phyloP scores from a whole-genome alignment of 805 yeast genomes.

The Metschnikowia chrysomelidarum region DNA sequence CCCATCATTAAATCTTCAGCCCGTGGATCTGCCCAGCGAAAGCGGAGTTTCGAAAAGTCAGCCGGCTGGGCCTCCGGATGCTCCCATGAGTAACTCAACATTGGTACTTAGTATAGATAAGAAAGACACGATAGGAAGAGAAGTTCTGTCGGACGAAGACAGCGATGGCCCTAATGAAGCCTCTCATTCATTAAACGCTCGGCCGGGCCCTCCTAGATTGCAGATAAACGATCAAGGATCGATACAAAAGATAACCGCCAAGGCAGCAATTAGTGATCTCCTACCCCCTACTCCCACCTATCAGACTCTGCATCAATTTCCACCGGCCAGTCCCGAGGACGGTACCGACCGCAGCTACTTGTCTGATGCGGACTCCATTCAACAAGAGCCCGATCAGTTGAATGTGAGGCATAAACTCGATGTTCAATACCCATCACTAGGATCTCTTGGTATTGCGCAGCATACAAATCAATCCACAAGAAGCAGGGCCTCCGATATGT shows the following conservation, averaged over 20 bases:
- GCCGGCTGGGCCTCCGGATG: not conserved
- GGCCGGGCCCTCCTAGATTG: no score
- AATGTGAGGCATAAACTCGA: no score
- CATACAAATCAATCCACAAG: no score
- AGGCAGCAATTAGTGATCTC: no score
- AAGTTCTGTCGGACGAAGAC: not conserved
- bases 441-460: no score
- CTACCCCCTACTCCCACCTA: conserved; percentile 34
- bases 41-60: no score
- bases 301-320: conserved; percentile 8
- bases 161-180: conserved; percentile 12
- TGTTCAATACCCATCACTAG: no score
- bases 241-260: no score
- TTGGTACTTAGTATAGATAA: conserved; percentile 38
- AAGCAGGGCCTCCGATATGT: not conserved
- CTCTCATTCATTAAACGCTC: no score
- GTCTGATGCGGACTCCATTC: conserved; percentile 42
- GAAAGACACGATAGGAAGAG: conserved; percentile 2
- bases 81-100: conserved; percentile 8
- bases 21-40: not conserved
- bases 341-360: conserved; percentile 34
- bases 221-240: no score
- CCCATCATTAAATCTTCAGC: not conserved
- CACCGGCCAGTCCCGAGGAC: conserved; percentile 27
- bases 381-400: conserved; percentile 33